These are phyloP conservation scores for Tolypocladium cylindrosporum DNA, from an alignment of 2,329 filamentous ascomycete species.

Conservation along the genomic window DNA sequence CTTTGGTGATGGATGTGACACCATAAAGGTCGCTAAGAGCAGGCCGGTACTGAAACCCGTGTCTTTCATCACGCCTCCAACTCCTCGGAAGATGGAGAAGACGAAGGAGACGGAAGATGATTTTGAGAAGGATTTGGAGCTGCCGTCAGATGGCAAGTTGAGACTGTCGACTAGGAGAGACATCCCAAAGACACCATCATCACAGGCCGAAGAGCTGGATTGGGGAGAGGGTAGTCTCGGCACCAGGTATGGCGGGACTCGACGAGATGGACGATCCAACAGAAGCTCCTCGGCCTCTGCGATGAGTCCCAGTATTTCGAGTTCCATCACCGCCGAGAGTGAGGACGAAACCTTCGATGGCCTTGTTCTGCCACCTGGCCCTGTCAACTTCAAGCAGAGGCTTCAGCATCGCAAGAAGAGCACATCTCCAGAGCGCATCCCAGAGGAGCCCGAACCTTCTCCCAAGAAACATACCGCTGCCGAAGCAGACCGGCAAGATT, in stretches of 20 bases:
- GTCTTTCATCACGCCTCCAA: slow-evolving; percentile 46
- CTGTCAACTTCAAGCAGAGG: slow-evolving; percentile 72
- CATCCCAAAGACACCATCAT: slow-evolving; percentile 51
- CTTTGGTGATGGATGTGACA: slow-evolving; percentile 53
- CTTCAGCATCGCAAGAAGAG: slow-evolving; percentile 61
- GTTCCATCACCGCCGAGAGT: slow-evolving; percentile 83
- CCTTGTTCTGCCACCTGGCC: slow-evolving; percentile 74
- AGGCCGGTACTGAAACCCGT: slow-evolving; percentile 40
- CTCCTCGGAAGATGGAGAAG: slow-evolving; percentile 34
- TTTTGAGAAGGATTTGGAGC: slow-evolving; percentile 63
- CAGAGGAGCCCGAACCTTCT: slow-evolving; percentile 24
- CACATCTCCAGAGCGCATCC: slow-evolving; percentile 41
- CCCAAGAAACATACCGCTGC: slow-evolving; percentile 21
- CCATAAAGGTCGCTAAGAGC: slow-evolving; percentile 58
- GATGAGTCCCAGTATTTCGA: slow-evolving; percentile 85
- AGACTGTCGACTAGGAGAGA: slow-evolving; percentile 53
- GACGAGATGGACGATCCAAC: slow-evolving; percentile 66
- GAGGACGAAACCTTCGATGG: slow-evolving; percentile 89
- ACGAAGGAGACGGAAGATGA: slow-evolving; percentile 43
- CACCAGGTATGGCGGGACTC: slow-evolving; percentile 79
- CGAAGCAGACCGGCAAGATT: slow-evolving; percentile 57
- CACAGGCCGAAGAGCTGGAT: slow-evolving; percentile 68
- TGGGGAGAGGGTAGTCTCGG: slow-evolving; percentile 92
- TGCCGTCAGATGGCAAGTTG: slow-evolving; percentile 57
- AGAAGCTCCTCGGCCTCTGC: slow-evolving; percentile 82